phyloP scores from a whole-genome alignment of 305 asterid species.

The Fraxinus platypoda region DNA sequence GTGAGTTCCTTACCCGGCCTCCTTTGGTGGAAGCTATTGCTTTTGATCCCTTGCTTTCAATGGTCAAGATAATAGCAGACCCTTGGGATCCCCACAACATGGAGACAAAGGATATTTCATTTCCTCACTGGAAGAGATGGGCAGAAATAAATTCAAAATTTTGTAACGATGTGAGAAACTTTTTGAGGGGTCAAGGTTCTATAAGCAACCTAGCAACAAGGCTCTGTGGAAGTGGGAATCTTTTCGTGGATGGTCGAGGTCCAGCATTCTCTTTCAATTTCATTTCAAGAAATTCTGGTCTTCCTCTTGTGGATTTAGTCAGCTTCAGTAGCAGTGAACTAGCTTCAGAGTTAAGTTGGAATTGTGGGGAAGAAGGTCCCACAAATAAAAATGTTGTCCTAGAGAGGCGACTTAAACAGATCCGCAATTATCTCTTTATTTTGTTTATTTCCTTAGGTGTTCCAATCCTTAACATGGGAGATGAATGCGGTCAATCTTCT shows the following conservation, averaged over 20 bases:
- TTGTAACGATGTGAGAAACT: slow-evolving; percentile 63
- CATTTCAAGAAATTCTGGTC: slow-evolving; percentile 66
- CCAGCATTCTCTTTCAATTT: slow-evolving; percentile 85
- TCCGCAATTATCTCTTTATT: slow-evolving; percentile 70
- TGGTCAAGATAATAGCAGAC: slow-evolving; percentile 74
- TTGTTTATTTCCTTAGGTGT: slow-evolving; percentile 75
- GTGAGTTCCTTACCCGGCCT: slow-evolving; percentile 73
- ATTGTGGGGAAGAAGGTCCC: slow-evolving; percentile 88
- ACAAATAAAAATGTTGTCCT: slow-evolving; percentile 55
- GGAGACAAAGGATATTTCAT: slow-evolving; percentile 39
- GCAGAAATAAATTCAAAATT: slow-evolving; percentile 72
- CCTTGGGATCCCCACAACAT: slow-evolving; percentile 55
- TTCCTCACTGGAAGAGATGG: slow-evolving; percentile 99
- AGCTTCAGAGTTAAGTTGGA: slow-evolving; percentile 72
- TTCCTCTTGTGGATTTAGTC: slow-evolving; percentile 82
- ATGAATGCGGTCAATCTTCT: slow-evolving; percentile 79
- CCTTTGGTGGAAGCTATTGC: slow-evolving; percentile 86
- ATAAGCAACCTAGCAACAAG: slow-evolving; percentile 76
- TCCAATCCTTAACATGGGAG: slow-evolving; percentile 95
- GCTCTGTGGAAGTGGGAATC: slow-evolving; percentile 91
- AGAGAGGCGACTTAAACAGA: slow-evolving; percentile 71
- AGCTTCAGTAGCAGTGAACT: slow-evolving; percentile 58
- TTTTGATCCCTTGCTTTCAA: slow-evolving; percentile 78
- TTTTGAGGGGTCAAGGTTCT: slow-evolving; percentile 68
- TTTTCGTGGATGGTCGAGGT: slow-evolving; percentile 70